A percentile compares a stretch with the other conserved stretches of the same genome.
These are phyloP conservation scores for Lactifluus subvellereus DNA, from an alignment of 768 basidiomycete genomes.

Conservation along the genomic window DNA sequence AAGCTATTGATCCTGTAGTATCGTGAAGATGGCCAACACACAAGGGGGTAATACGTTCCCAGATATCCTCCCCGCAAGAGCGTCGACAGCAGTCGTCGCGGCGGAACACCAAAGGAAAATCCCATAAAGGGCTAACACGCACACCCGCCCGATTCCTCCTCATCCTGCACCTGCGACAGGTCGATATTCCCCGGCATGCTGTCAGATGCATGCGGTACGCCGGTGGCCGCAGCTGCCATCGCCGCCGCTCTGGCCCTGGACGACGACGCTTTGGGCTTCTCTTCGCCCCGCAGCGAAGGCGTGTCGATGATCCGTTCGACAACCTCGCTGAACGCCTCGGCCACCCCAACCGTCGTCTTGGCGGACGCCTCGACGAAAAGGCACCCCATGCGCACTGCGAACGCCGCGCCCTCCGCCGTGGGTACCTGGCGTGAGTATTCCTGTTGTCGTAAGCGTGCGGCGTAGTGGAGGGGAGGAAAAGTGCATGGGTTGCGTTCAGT, in stretches of 20 bases:
- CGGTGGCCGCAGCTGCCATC: neutral
- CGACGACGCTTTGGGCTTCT: constrained; percentile 26
- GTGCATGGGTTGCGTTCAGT: too few relatives aligned
- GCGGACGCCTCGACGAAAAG: constrained; percentile 91
- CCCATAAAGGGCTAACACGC: constrained; percentile 28
- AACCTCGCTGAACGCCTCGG: constrained; percentile 68
- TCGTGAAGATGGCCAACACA: too few relatives aligned
- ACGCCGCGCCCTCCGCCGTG: constrained; percentile 67
- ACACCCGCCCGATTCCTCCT: constrained; percentile 30
- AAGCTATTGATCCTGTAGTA: too few relatives aligned
- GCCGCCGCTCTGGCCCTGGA: constrained; percentile 16
- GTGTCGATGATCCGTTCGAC: constrained; percentile 80
- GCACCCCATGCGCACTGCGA: constrained; percentile 75
- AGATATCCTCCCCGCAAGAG: too few relatives aligned
- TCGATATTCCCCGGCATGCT: constrained; percentile 43
- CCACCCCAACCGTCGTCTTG: constrained; percentile 82
- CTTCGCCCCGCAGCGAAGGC: constrained; percentile 65
- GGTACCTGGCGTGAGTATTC: constrained; percentile 89
- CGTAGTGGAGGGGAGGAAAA: neutral
- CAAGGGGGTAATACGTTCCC: too few relatives aligned
- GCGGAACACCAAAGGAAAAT: too few relatives aligned
- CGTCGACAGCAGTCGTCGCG: too few relatives aligned
- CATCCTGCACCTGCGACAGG: constrained; percentile 26
- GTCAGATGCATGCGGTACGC: constrained; percentile 14
- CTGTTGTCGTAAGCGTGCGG: constrained; percentile 34